Conservation (phyloP, 129 eudicot genomes). For the Solidago caesia region DNA sequence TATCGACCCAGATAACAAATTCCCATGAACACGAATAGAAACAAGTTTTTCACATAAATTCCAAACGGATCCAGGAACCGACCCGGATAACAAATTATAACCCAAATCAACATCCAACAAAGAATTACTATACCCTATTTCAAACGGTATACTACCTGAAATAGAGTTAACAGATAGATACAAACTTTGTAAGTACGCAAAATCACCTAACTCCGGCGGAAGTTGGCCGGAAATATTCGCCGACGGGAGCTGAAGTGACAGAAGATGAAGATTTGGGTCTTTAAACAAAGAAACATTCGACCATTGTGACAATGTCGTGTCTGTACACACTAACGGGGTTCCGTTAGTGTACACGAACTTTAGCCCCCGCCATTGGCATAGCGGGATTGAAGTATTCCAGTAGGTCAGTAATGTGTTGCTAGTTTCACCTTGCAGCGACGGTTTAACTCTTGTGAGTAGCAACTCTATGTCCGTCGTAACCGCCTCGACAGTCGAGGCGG, state of each 20-base stretch:
- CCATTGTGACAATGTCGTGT: constrained; percentile 74
- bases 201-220: constrained; percentile 70
- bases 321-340: constrained; percentile 43
- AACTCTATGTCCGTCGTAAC: constrained; percentile 49
- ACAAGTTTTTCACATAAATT: constrained; percentile 72
- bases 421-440: constrained; percentile 59
- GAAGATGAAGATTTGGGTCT: constrained; percentile 60
- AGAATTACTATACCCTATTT: constrained; percentile 82
- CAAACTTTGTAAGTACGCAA: constrained; percentile 55
- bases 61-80: constrained; percentile 82
- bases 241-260: constrained; percentile 84
- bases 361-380: constrained; percentile 90
- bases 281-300: constrained; percentile 41
- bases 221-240: constrained; percentile 75
- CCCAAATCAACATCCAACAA: constrained; percentile 75
- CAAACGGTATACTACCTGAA: constrained; percentile 67
- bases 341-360: constrained; percentile 57
- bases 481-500: constrained; percentile 14
- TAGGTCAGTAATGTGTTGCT: constrained; percentile 54
- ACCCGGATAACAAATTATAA: constrained; percentile 62
- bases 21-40: constrained; percentile 64
- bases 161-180: constrained; percentile 66
- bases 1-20: constrained; percentile 58
- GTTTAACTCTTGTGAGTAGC: constrained; percentile 58
- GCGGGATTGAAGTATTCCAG: constrained; percentile 73